These are phyloP conservation scores for Hansenula sp. DNA, from an alignment of 1,139 yeast species.

Conservation along the genomic window DNA sequence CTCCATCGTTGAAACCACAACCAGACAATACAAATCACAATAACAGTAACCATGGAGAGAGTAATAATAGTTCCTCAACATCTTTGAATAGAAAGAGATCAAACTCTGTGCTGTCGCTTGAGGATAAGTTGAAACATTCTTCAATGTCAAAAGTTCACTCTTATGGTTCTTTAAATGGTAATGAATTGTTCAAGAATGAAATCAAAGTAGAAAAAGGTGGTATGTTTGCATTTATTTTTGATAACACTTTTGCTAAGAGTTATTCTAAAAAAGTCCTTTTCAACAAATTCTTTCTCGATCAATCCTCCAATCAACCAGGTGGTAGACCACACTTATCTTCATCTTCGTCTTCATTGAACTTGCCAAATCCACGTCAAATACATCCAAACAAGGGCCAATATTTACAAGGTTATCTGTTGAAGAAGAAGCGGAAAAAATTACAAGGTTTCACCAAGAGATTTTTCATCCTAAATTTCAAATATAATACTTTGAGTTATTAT, in stretches of 20 bases:
- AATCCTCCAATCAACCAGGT: slow-evolving; percentile 13
- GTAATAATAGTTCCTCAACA: slow-evolving; percentile 12
- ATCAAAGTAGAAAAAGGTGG: slow-evolving; percentile 45
- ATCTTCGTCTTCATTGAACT: slow-evolving; percentile 20
- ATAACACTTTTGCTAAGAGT: slow-evolving; percentile 86
- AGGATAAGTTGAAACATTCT: slow-evolving; percentile 34
- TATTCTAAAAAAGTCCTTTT: slow-evolving; percentile 79
- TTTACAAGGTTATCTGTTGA: slow-evolving; percentile 71
- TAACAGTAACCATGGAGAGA: background rate
- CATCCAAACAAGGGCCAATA: slow-evolving; percentile 54
- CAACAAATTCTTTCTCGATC: slow-evolving; percentile 33
- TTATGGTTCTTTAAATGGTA: slow-evolving; percentile 46
- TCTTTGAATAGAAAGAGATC: slow-evolving; percentile 21
- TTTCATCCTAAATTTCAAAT: slow-evolving; percentile 76
- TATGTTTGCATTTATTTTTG: slow-evolving; percentile 84
- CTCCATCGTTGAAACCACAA: slow-evolving; percentile 4
- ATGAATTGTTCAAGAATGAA: slow-evolving; percentile 60
- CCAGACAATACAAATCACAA: slow-evolving; percentile 3
- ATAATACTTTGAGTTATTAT: slow-evolving; percentile 82
- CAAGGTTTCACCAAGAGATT: slow-evolving; percentile 88
- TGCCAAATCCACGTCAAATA: slow-evolving; percentile 14
- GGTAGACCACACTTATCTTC: slow-evolving; percentile 6
- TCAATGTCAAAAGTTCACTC: slow-evolving; percentile 37
- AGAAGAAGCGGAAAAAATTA: slow-evolving; percentile 74
- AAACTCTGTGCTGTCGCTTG: slow-evolving; percentile 29